phyloP scores from a whole-genome alignment of 2,329 filamentous ascomycete genomes.

The Leptosphaerulina australis region DNA sequence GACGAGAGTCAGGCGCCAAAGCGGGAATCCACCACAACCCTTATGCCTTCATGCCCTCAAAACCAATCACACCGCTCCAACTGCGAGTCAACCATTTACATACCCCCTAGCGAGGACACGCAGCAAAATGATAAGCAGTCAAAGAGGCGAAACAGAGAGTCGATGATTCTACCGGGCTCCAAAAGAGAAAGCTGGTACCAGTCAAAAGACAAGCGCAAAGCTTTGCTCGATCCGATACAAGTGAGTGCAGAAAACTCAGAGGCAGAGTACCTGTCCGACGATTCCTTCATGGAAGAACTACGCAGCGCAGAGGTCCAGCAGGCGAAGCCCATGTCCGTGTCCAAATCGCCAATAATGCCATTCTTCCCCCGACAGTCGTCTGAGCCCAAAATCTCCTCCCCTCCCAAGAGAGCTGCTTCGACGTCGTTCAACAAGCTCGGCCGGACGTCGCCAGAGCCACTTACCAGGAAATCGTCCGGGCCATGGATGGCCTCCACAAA shows the following conservation, averaged over 20 bases:
- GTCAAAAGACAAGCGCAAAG: constrained; percentile 48
- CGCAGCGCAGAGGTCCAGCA: constrained; percentile 81
- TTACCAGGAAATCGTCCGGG: constrained; percentile 39
- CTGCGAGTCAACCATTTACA: constrained; percentile 42
- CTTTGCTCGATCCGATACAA: constrained; percentile 50
- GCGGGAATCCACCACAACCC: constrained; percentile 19
- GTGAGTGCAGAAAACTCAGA: constrained; percentile 49
- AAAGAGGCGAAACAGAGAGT: constrained; percentile 37
- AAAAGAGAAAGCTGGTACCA: constrained; percentile 38
- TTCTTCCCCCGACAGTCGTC: constrained; percentile 56
- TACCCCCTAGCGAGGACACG: constrained; percentile 28
- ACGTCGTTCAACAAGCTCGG: constrained; percentile 40
- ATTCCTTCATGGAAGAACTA: constrained; percentile 83
- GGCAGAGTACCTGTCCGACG: constrained; percentile 68
- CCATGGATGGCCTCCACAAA: constrained; percentile 30
- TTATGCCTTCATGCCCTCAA: constrained; percentile 25
- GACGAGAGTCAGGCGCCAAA: constrained; percentile 16
- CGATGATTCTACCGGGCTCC: constrained; percentile 32
- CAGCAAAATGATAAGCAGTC: constrained; percentile 23
- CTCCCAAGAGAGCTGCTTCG: constrained; percentile 44
- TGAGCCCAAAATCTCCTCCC: constrained; percentile 26
- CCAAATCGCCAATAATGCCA: constrained; percentile 80
- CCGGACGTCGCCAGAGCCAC: constrained; percentile 38
- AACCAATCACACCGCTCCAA: constrained; percentile 35
- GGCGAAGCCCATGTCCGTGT: constrained; percentile 73